Base-by-base conservation (phyloP, 306 rosid species). In the Medicago lupulina region DNA sequence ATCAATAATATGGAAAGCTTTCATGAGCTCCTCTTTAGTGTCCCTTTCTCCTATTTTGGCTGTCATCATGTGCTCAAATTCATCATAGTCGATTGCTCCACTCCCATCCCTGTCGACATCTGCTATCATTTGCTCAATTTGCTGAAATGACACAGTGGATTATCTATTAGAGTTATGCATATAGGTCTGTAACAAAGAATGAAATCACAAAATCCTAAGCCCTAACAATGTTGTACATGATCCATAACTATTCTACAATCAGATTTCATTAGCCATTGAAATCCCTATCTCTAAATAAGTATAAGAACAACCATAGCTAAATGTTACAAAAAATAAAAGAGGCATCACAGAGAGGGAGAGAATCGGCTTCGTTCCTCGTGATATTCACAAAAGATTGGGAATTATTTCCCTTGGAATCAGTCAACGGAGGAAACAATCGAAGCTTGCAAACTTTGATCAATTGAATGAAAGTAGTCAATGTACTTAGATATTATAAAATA, bases 21-120 rank as follows among this genome's bases (percentile, higher is more conserved):
- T 95, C 97, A 83, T 84, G 76, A 95, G 97, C 80, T 95, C 97
- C 79, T 92, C 97, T 46, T 89, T 95, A 2, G 93, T 83, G 88
- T 95, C 99, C 78, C 99, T 88, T 87, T 95, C 99, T 75, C 99
- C 97, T 47, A 95, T 92, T 86, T 95, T 92, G 50, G 93, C 97
- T 0, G 99, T 95, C 99, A 95, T 88, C 99, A 92, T 95, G 82
- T 92, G 77, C 78, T 79, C 96, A 85, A 95, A 95, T 61, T 95
- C 99, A 1, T 95, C 97, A 63, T 89, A 95, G 55, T 92, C 99
- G 58, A 95, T 95, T 67, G 96, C 89, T 75, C 99, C 99, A 82
- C 97, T 95, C 19, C 99, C 97, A 83, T 95, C 99, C 90, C 88
- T 95, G 81, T 95, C 97, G 70, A 95, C 99, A 79, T 95, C 99